Percentiles rank a stretch among this genome's conserved stretches.
These are phyloP conservation scores for Penicillium palitans DNA, from an alignment of 2,329 filamentous ascomycete genomes.

Conservation along the genomic window DNA sequence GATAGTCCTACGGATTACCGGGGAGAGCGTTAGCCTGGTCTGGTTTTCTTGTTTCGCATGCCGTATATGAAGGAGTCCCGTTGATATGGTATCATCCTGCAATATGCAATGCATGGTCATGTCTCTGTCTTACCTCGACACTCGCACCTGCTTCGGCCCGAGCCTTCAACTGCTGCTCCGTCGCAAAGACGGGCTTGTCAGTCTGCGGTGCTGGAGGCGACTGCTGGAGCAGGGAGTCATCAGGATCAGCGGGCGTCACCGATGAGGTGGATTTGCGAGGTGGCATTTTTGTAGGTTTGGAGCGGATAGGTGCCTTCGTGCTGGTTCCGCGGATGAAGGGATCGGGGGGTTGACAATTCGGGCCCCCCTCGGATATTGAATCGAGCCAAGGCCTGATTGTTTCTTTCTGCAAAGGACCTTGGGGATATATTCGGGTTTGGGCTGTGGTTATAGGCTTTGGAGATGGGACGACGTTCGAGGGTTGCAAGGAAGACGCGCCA, in stretches of 20 bases:
- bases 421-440: background rate
- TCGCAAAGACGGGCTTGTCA: conserved; percentile 35
- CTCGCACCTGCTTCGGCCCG: conserved; percentile 41
- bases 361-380: background rate
- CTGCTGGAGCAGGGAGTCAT: conserved; percentile 19
- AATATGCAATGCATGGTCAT: background rate
- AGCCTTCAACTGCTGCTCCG: conserved; percentile 43
- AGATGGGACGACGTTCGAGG: background rate
- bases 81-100: background rate
- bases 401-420: background rate
- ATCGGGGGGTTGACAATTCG: conserved; percentile 1
- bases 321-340: background rate
- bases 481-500: conserved; percentile 22
- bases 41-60: background rate
- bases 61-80: background rate
- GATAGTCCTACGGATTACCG: conserved; percentile 53
- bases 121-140: conserved; percentile 37
- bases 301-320: background rate
- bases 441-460: background rate
- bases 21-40: background rate
- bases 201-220: conserved; percentile 17
- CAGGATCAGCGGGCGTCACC: conserved; percentile 25
- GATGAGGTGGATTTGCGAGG: conserved; percentile 41
- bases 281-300: conserved; percentile 27
- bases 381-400: background rate